Conservation (phyloP, 1,139 yeast species). For the Suhomyces choctaworum region DNA sequence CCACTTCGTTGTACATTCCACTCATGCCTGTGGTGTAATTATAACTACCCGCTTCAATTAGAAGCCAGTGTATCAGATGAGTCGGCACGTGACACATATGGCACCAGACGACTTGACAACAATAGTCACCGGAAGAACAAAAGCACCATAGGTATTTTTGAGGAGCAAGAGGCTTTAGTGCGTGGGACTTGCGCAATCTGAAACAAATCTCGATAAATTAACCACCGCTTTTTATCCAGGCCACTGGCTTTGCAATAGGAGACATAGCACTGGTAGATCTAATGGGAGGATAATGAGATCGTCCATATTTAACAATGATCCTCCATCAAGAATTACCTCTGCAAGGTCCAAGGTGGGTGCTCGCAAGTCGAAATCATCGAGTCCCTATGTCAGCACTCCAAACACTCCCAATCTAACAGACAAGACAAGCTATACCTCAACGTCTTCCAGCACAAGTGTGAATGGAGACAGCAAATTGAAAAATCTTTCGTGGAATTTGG, state of each 20-base stretch:
- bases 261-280: no score
- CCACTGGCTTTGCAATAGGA: no score
- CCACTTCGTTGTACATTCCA: conserved; percentile 21
- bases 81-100: neutral
- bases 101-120: neutral
- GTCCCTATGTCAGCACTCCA: conserved; percentile 20
- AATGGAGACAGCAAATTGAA: conserved; percentile 10
- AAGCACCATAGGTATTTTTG: no score
- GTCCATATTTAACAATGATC: conserved; percentile 35
- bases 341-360: conserved; percentile 14
- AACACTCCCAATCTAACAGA: conserved; percentile 14
- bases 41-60: no score
- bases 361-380: conserved; percentile 19
- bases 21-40: conserved; percentile 6
- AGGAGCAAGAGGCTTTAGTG: no score
- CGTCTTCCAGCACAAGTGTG: conserved; percentile 1
- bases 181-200: no score
- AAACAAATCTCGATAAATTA: no score
- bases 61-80: neutral
- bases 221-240: no score
- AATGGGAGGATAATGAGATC: conserved; percentile 30
- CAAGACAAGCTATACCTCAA: neutral
- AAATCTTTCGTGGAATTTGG: conserved; percentile 39
- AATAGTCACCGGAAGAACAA: neutral
- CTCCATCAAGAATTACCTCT: conserved; percentile 11